Evolutionary conservation across 2,329 filamentous ascomycete species (phyloP).

Genomic region (Aureobasidium sp.): DNA sequence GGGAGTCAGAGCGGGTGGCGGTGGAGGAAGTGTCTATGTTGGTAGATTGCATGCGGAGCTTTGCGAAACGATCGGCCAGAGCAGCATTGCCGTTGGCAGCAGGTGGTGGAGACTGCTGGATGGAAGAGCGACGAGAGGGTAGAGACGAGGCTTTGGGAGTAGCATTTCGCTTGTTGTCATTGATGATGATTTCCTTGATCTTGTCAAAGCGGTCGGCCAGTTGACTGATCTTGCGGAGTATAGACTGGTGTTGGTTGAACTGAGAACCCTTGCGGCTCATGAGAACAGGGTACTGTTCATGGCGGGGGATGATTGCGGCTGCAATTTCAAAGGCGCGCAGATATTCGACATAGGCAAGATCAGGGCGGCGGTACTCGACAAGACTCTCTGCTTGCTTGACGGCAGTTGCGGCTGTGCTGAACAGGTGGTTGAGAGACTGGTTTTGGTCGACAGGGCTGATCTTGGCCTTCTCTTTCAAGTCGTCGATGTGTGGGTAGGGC

Average conservation of each 20-base stretch:
- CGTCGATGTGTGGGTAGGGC: constrained; percentile 35
- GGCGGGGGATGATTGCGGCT: constrained; percentile 66
- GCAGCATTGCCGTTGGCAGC: constrained; percentile 38
- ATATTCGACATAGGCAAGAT: constrained; percentile 76
- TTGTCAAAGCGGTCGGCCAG: constrained; percentile 38
- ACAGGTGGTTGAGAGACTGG: constrained; percentile 28
- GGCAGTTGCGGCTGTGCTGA: constrained; percentile 36
- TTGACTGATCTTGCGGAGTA: constrained; percentile 30
- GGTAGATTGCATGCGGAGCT: constrained; percentile 21
- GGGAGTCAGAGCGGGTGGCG: constrained; percentile 23
- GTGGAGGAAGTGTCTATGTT: constrained; percentile 16
- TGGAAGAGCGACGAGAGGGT: constrained; percentile 20
- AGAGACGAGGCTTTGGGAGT: constrained; percentile 32
- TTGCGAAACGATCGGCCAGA: constrained; percentile 29
- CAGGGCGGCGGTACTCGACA: constrained; percentile 58
- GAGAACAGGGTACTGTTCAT: constrained; percentile 57
- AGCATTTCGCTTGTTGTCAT: constrained; percentile 51
- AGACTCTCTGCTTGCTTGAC: constrained; percentile 50
- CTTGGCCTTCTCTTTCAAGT: constrained; percentile 35
- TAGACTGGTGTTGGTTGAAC: neutral
- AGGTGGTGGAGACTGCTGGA: neutral
- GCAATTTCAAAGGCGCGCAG: constrained; percentile 74
- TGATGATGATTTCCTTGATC: constrained; percentile 46
- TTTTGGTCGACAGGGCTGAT: constrained; percentile 29
- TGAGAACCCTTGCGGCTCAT: constrained; percentile 1